Percentiles rank a stretch among this genome's conserved stretches.
Evolutionary conservation across 1,284 basidiomycete genomes (phyloP).

Genomic region (Gomphus bonarii): DNA sequence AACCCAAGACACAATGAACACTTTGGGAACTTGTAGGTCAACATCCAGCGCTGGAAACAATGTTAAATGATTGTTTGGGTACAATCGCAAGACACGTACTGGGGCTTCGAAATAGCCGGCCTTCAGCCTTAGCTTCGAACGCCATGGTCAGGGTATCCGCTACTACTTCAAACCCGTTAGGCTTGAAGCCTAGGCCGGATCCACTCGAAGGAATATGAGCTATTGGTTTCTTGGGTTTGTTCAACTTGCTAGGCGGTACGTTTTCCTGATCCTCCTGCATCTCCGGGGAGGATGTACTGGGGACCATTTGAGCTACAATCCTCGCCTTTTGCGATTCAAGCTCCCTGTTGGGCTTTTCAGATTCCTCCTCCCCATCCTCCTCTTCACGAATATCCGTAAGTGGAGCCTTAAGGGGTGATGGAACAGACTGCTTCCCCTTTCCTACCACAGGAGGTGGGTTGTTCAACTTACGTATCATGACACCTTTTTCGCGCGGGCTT

Average conservation of each 20-base stretch:
- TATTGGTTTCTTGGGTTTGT: conserved; percentile 3
- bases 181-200: conserved; percentile 19
- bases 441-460: conserved; percentile 8
- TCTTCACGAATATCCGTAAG: conserved; percentile 20
- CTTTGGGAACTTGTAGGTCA: conserved; percentile 53
- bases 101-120: conserved; percentile 55
- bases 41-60: conserved; percentile 25
- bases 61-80: not conserved
- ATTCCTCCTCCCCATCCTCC: conserved; percentile 34
- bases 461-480: conserved; percentile 10
- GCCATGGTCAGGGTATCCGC: conserved; percentile 59
- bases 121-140: conserved; percentile 52
- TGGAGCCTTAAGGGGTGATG: conserved; percentile 10
- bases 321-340: conserved; percentile 79
- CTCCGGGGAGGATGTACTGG: conserved; percentile 22
- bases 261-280: conserved; percentile 31
- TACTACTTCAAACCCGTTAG: conserved; percentile 54
- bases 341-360: conserved; percentile 46
- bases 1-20: conserved; percentile 96
- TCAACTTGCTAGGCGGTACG: conserved; percentile 22
- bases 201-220: conserved; percentile 6
- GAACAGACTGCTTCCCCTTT: conserved; percentile 5
- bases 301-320: conserved; percentile 85
- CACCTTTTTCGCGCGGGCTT: conserved; percentile 10
- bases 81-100: conserved; percentile 22